Percentiles rank a stretch among this genome's conserved stretches.
Evolutionary conservation across 371 early-diverging fungal genomes (phyloP).

Genomic region (Mucor velutinosus): DNA sequence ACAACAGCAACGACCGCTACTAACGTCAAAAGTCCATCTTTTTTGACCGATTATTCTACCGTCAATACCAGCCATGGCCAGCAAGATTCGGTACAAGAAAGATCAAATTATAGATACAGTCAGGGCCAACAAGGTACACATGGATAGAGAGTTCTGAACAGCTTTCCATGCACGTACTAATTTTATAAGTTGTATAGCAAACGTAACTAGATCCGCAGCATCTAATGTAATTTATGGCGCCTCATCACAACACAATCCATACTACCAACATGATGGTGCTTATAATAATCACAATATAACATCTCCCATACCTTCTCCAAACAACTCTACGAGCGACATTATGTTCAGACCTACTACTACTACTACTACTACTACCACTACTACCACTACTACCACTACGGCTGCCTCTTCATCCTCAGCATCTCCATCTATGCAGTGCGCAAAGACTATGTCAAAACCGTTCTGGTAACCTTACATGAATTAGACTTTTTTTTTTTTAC

Average conservation of each 20-base stretch:
- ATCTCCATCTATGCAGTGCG: neutral
- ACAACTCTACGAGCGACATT: neutral
- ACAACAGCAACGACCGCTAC: neutral
- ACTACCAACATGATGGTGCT: neutral
- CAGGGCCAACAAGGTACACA: neutral
- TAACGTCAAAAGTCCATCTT: neutral
- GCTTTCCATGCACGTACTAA: neutral
- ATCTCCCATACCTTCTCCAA: neutral
- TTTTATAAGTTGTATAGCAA: neutral
- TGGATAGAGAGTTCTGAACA: neutral
- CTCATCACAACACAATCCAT: neutral
- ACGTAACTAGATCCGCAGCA: neutral
- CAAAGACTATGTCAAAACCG: neutral
- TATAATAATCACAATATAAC: neutral
- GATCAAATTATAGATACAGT: neutral
- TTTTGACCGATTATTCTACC: slow-evolving; percentile 2
- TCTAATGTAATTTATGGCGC: neutral
- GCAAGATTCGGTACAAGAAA: neutral
- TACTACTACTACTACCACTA: neutral
- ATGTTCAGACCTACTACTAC: neutral
- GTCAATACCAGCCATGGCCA: neutral
- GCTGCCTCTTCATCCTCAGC: neutral
- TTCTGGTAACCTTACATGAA: neutral
- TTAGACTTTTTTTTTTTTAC: neutral
- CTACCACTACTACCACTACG: neutral